phyloP scores from a whole-genome alignment of 2,329 filamentous ascomycete species.

The Cladosporium sp. region DNA sequence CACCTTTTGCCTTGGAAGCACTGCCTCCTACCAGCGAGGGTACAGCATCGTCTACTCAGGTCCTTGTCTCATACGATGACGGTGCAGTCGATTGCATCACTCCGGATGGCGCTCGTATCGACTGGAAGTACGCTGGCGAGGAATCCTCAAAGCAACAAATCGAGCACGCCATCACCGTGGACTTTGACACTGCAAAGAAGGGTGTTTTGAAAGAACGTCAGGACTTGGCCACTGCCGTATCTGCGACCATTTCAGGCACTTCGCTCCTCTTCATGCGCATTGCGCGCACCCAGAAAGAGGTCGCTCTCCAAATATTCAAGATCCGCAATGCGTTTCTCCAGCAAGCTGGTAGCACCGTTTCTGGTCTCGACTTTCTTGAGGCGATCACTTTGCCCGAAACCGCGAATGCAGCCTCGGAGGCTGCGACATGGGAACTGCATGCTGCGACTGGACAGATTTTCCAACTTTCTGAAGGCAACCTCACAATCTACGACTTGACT shows the following conservation, averaged over 20 bases:
- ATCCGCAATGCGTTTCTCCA: conserved; percentile 23
- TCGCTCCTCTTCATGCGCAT: conserved; percentile 8
- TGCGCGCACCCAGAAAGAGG: conserved; percentile 5
- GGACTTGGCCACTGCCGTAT: conserved; percentile 26
- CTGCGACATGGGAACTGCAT: conserved; percentile 36
- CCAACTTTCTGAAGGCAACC: conserved; percentile 49
- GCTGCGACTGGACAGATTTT: conserved; percentile 61
- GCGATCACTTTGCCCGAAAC: conserved; percentile 4
- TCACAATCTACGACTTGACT: conserved; percentile 62
- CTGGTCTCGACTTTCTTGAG: conserved; percentile 12
- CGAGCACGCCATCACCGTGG: conserved; percentile 19
- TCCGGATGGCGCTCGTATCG: conserved; percentile 9
- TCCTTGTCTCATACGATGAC: conserved; percentile 28
- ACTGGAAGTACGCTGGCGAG: conserved; percentile 10
- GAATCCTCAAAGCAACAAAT: background rate
- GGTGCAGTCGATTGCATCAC: conserved; percentile 29
- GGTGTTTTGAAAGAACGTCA: conserved; percentile 44
- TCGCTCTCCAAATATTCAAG: conserved; percentile 5
- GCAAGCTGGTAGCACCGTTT: conserved; percentile 24
- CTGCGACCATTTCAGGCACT: conserved; percentile 20
- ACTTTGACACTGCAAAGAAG: conserved; percentile 36
- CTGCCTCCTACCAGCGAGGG: conserved; percentile 2
- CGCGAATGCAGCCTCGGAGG: background rate
- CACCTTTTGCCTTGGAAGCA: conserved; percentile 5
- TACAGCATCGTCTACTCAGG: background rate